Base-by-base conservation (phyloP, 352 stramenopile species). In the Phytophthora nicotianae region DNA sequence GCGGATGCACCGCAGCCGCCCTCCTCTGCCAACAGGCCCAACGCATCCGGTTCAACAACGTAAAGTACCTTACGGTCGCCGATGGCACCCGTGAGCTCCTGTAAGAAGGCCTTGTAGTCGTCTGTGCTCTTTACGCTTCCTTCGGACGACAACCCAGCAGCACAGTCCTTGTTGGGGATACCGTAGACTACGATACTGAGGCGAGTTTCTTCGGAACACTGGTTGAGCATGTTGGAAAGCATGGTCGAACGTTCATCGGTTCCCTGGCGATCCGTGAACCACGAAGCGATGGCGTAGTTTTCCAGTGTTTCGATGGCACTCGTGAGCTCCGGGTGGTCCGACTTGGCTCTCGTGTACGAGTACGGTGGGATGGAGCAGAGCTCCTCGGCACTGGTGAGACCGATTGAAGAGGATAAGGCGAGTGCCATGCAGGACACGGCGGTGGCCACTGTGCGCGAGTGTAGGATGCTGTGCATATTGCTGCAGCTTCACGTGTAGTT, bases 111-210 rank as follows among this genome's bases (percentile, higher is more conserved):
- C 48, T 67, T 54, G 53, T 93, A 93, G 46, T 76, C 59, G 0
- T 52, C 69, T 0, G 72, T 68, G 43, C 68, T 87, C 24, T 62
- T 63, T 33, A 87, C 74, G 11, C 50, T 72, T 20, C 70, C 70
- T 0, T 40, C 67, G 0, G 58, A 71, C 47, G 83, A 92, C 19
- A 76, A 75, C 2, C 68, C 65, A n/a, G 68, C 72, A 20, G 67
- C 60, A 52, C 85, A 93, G 57, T 93, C 85, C 62, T 93, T 93
- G 62, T 83, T 81, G 26, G 85, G 85, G 33, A 93, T 66, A 13
- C 77, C 85, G 50, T 93, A 91, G 4, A 93, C 79, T 9, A 87
- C 75, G 40, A 92, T 64, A 3, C 37, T 85, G 27, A 84, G 58
- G 5, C 75, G 67, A 1, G 65, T 65, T 20, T 70, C 70, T 16